Evolutionary conservation across 306 rosid genomes (phyloP).

Genomic region (Elaeagnus macrophylla): DNA sequence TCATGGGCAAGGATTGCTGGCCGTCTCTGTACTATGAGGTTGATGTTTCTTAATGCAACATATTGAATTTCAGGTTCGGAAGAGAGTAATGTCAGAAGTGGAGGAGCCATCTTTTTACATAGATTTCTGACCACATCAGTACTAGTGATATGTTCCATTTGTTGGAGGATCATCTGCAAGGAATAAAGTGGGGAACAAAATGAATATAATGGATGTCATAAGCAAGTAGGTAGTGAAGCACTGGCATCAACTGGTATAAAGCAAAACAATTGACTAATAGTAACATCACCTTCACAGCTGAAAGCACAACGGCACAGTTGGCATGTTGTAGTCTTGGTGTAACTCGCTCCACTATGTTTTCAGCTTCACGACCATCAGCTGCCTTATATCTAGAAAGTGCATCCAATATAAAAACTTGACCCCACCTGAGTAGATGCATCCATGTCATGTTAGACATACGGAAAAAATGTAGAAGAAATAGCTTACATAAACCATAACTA

Average conservation of each 20-base stretch:
- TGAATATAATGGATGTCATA: conserved; percentile 4
- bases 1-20: conserved; percentile 99
- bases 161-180: conserved; percentile 96
- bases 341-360: conserved; percentile 94
- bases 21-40: conserved; percentile 95
- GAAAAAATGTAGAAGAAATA: neutral
- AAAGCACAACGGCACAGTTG: conserved; percentile 95
- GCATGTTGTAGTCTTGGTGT: conserved; percentile 98
- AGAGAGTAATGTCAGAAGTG: conserved; percentile 92
- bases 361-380: conserved; percentile 96
- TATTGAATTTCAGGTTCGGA: conserved; percentile 99
- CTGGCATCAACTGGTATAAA: too few relatives aligned
- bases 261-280: conserved; percentile 2
- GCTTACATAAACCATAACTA: neutral
- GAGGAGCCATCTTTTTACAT: conserved; percentile 99
- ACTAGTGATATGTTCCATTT: conserved; percentile 96
- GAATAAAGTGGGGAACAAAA: conserved; percentile 15
- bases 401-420: conserved; percentile 96
- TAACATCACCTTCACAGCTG: conserved; percentile 83
- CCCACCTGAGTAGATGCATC: conserved; percentile 57
- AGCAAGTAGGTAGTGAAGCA: neutral
- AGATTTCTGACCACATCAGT: conserved; percentile 96
- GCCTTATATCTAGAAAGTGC: conserved; percentile 97
- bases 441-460: conserved; percentile 16
- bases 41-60: conserved; percentile 93